Percentiles rank a stretch among this genome's conserved stretches.
Evolutionary conservation across 2,329 filamentous ascomycete genomes (phyloP).

Genomic region (Beauveria medogensis): DNA sequence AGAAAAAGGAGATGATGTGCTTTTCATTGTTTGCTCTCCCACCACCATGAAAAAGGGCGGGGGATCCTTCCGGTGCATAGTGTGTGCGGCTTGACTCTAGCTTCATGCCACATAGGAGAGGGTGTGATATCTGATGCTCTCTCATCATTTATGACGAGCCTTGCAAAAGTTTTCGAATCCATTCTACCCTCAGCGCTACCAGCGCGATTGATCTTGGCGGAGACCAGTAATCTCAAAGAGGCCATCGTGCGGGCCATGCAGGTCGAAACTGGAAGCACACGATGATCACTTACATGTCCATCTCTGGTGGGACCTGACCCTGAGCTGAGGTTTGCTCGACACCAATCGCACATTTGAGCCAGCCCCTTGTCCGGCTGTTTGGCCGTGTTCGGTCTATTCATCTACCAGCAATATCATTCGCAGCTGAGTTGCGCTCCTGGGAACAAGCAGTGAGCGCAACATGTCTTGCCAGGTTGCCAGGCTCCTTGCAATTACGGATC

Average conservation of each 20-base stretch:
- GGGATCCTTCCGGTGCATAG: slow-evolving; percentile 2
- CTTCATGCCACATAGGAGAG: not conserved
- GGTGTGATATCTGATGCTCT: slow-evolving; percentile 3
- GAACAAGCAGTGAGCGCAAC: not conserved
- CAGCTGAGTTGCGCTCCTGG: not conserved
- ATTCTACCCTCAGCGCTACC: not conserved
- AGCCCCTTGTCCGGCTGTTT: not conserved
- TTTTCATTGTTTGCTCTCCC: not conserved
- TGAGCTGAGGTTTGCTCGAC: slow-evolving; percentile 3
- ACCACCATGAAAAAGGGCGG: not conserved
- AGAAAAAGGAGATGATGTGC: not conserved
- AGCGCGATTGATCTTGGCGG: not conserved
- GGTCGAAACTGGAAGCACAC: slow-evolving; percentile 4
- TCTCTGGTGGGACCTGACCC: slow-evolving; percentile 1
- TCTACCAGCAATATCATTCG: not conserved
- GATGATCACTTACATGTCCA: slow-evolving; percentile 10
- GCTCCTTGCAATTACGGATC: slow-evolving; percentile 4
- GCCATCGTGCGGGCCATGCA: slow-evolving; percentile 4
- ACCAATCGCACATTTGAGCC: not conserved
- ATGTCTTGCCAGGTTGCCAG: not conserved
- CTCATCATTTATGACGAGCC: slow-evolving; percentile 7
- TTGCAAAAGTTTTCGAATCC: not conserved
- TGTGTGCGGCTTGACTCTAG: not conserved
- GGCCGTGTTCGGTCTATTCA: not conserved
- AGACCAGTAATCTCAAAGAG: slow-evolving; percentile 6